Percentiles rank a stretch among this genome's conserved stretches.
These are phyloP conservation scores for Vaccinium corymbosum DNA, from an alignment of 148 eudicot species.

Conservation along the genomic window DNA sequence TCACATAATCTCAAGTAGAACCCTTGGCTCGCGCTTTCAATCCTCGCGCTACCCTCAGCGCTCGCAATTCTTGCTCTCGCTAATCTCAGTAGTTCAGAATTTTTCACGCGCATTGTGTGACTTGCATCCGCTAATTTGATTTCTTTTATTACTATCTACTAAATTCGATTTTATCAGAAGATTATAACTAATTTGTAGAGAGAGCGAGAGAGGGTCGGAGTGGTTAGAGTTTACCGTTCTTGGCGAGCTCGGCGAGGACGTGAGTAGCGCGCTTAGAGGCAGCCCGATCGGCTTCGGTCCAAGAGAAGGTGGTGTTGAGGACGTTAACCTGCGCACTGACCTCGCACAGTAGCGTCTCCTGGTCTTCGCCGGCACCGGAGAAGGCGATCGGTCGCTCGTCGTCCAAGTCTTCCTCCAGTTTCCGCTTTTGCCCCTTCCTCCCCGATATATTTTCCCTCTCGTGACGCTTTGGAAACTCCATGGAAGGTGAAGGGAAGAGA, in stretches of 20 bases:
- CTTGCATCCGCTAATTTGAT: not conserved
- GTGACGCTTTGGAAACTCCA: constrained; percentile 41
- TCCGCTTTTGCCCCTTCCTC: constrained; percentile 56
- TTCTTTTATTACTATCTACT: too few species aligned
- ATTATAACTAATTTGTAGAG: not conserved
- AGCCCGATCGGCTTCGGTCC: constrained; percentile 40
- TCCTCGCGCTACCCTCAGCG: not conserved
- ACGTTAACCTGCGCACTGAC: constrained; percentile 32
- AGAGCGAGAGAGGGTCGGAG: not conserved
- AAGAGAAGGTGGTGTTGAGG: constrained; percentile 32
- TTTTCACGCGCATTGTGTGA: not conserved
- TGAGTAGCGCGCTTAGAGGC: constrained; percentile 51
- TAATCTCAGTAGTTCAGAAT: not conserved
- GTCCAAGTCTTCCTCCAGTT: constrained; percentile 38
- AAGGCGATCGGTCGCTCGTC: constrained; percentile 14
- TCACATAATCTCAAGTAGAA: not conserved
- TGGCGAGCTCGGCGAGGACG: constrained; percentile 53
- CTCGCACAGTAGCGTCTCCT: constrained; percentile 25
- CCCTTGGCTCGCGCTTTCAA: not conserved
- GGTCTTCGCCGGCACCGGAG: constrained; percentile 15
- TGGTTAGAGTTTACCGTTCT: constrained; percentile 35
- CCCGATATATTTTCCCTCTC: constrained; percentile 35
- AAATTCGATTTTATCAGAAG: too few species aligned
- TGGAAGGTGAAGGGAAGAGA: constrained; percentile 18
- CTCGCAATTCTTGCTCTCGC: not conserved